Evolutionary conservation across 1,284 basidiomycete genomes (phyloP), one percentile per base, ranked within the genome.

Genomic region (Cutaneotrichosporon cavernicola): DNA sequence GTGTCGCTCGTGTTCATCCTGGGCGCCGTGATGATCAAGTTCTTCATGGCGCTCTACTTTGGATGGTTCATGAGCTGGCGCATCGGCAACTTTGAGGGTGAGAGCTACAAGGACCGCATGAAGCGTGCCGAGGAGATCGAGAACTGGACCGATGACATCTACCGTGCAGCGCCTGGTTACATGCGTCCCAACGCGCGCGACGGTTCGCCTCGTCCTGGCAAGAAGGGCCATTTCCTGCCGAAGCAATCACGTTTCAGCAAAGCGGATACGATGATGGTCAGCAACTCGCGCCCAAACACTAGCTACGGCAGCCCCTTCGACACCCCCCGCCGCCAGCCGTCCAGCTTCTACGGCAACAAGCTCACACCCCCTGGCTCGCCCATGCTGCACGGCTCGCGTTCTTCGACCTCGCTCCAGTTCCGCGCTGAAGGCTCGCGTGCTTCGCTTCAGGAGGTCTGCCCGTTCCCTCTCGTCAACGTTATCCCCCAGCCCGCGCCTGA

Each of bases 1-100:
- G 84, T 97, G 63, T 97, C 96, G 56, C 88, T 98, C 72, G 87
- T 96, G 70, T 97, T 98, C 86, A 99, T 99, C 78, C 89, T 97
- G 69, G 97, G 96, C 66, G 95, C 97, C 65, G 96, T 99, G 63
- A 84, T 86, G 62, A 95, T 97, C 81, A 92, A 94, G 67, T 99
- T 98, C 83, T 84, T 86, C 71, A 96, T 99, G 93, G 96, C 97
- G 50, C 90, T 98, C 72, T 84, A 92, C 77, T 99, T 99, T 81
- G 86, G 91, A 49, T 99, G 96, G 96, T 99, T 97, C 85, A 88
- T 93, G 76, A 92, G 91, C 26, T 94, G 91, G 90, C 88, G 88
- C 74, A 84, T 99, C 50, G 96, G 96, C 60, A 90, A 92, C 72
- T 99, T 97, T 84, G 89, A 89, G 70, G 87, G 88, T 60, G 97